Base-by-base conservation (phyloP, 2,329 filamentous ascomycete genomes). In the Alternaria sp. region DNA sequence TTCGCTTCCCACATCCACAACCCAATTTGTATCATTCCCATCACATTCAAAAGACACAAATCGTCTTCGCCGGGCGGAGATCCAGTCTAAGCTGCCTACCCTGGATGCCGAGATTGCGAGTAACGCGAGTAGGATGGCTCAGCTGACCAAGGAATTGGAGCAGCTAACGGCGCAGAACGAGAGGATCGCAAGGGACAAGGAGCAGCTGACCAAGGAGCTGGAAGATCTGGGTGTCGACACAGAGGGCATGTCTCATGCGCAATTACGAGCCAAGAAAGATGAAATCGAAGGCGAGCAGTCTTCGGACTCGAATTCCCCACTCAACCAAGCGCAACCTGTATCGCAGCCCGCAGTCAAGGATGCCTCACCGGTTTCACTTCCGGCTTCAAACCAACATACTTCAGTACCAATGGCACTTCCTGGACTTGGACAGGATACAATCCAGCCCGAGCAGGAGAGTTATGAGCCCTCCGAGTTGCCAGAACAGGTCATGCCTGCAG, bases 201-300 rank as follows among this genome's bases (percentile, higher is more conserved):
- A 79, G 57, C 77, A 79, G 49, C 81, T 86, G 45, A 72, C 83
- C 6, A 77, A 81, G 30, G 85, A 87, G 67, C 76, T 87, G n/a
- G 81, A 83, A 62, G 74, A 73, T 54, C 77, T 87, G 19, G 82
- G 82, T 43, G 71, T 84, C 44, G 82, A 86, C 59, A 83, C 83
- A 2, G 80, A 83, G 55, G 82, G 82, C 5, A 79, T 84, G 69
- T 79, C 81, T 4, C 74, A 83, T 59, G 80, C 80, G 23, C 79
- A 83, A 55, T 75, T 86, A 23, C 79, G 83, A 61, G 80, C 81
- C 5, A 80, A 77, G 61, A 81, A 79, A 52, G 72, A 77, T 26
- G 79, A 81, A 62, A 79, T 80, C 25, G 72, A 77, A 49, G 72
- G 73, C 44, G 72, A 77, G 49, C 62, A 52, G 15, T 69, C 67